Percentiles rank a stretch among this genome's conserved stretches.
phyloP scores from a whole-genome alignment of 441 rosid species.

The Adansonia gregorii region DNA sequence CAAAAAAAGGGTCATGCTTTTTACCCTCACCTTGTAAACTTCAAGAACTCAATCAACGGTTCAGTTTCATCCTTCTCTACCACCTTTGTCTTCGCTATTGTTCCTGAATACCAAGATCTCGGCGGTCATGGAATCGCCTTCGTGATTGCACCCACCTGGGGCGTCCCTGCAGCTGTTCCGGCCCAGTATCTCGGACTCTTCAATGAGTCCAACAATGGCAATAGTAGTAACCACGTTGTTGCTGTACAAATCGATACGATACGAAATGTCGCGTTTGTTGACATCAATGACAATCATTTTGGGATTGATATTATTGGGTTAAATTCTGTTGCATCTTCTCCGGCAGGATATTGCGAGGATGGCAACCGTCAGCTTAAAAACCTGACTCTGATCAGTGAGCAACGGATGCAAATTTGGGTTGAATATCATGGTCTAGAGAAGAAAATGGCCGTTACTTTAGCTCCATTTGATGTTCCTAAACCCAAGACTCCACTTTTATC shows the following conservation, averaged over 20 bases:
- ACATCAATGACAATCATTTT: conserved; percentile 44
- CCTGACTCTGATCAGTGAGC: not conserved
- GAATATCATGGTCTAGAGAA: conserved; percentile 33
- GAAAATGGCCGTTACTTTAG: conserved; percentile 32
- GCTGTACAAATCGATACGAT: conserved; percentile 53
- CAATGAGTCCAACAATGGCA: conserved; percentile 40
- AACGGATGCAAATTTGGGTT: conserved; percentile 24
- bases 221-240: conserved; percentile 37
- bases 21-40: conserved; percentile 13
- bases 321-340: conserved; percentile 27
- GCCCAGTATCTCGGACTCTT: conserved; percentile 54
- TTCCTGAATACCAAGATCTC: conserved; percentile 31
- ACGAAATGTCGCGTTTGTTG: conserved; percentile 33
- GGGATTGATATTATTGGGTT: conserved; percentile 42
- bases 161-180: conserved; percentile 42
- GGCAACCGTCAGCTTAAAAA: conserved; percentile 23
- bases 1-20: conserved; percentile 40
- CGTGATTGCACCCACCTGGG: conserved; percentile 52
- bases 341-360: conserved; percentile 37
- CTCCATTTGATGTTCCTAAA: conserved; percentile 33
- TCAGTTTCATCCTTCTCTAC: conserved; percentile 51
- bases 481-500: conserved; percentile 44
- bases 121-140: conserved; percentile 62
- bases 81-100: conserved; percentile 55
- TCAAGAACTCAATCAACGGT: conserved; percentile 41